A percentile compares a stretch with the other conserved stretches of the same genome.
Conservation (phyloP, 2,329 filamentous ascomycete genomes). For the Lachnellula cervina region DNA sequence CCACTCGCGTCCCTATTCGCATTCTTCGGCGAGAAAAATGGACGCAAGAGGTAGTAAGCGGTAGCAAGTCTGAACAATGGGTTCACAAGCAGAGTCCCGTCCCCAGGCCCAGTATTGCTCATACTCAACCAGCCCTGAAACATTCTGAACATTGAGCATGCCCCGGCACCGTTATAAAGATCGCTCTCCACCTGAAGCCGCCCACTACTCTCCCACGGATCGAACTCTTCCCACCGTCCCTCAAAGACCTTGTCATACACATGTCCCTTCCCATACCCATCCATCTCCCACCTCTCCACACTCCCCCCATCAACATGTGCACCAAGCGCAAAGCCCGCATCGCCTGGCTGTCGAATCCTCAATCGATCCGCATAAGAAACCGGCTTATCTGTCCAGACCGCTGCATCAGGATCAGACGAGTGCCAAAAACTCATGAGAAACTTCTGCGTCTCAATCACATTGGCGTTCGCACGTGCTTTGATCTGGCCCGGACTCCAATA, state of each 20-base stretch:
- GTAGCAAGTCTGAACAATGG: slow-evolving; percentile 71
- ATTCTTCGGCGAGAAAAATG: slow-evolving; percentile 63
- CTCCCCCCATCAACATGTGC: slow-evolving; percentile 71
- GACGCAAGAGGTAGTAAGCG: slow-evolving; percentile 74
- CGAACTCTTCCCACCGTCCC: slow-evolving; percentile 75
- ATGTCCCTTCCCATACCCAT: slow-evolving; percentile 59
- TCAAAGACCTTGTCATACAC: slow-evolving; percentile 71
- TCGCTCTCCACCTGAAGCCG: slow-evolving; percentile 66
- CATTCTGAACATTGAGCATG: slow-evolving; percentile 80
- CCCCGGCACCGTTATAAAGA: slow-evolving; percentile 74
- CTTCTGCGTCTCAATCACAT: slow-evolving; percentile 55
- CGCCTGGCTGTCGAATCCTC: slow-evolving; percentile 65
- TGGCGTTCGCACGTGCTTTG: slow-evolving; percentile 61
- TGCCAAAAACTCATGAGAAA: slow-evolving; percentile 61
- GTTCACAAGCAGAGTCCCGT: slow-evolving; percentile 80
- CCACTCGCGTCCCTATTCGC: slow-evolving; percentile 30
- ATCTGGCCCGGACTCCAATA: slow-evolving; percentile 71
- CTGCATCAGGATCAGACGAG: slow-evolving; percentile 31
- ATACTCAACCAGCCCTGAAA: slow-evolving; percentile 88
- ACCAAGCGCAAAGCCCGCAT: slow-evolving; percentile 64
- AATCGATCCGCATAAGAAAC: slow-evolving; percentile 62
- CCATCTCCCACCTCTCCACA: slow-evolving; percentile 68
- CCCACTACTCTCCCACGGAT: slow-evolving; percentile 73
- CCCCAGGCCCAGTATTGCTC: slow-evolving; percentile 63
- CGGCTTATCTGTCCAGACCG: slow-evolving; percentile 50